These are phyloP conservation scores for Rhizoclosmatium sp. DNA, from an alignment of 192 early-diverging fungal species.

Conservation along the genomic window DNA sequence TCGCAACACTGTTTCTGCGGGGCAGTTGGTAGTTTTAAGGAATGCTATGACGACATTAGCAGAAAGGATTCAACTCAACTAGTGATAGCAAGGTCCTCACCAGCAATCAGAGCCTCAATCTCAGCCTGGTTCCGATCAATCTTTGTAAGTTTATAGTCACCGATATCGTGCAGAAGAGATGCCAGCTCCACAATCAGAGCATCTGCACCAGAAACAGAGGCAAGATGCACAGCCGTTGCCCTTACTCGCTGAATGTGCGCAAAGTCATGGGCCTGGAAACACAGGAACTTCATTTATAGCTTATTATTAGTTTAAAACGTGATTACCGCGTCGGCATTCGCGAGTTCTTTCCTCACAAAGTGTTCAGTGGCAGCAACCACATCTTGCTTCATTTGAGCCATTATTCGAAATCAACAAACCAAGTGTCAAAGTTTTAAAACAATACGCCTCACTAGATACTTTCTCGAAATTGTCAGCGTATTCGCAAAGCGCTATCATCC, in stretches of 20 bases:
- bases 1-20: neutral
- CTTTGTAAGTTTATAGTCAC: slow-evolving; percentile 37
- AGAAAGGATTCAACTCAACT: neutral
- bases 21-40: neutral
- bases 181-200: slow-evolving; percentile 29
- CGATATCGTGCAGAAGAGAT: slow-evolving; percentile 44
- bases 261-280: slow-evolving; percentile 39
- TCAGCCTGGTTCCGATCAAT: neutral
- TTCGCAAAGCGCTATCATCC: neutral
- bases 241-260: slow-evolving; percentile 38
- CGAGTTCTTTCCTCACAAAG: neutral
- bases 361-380: neutral
- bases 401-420: too few species aligned
- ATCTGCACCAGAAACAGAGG: neutral
- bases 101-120: neutral
- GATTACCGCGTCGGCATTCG: slow-evolving; percentile 6
- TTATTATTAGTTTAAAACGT: neutral
- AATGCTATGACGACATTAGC: neutral
- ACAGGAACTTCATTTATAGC: neutral
- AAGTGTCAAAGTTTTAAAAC: too few species aligned
- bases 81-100: neutral
- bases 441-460: too few species aligned
- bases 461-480: neutral
- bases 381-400: neutral
- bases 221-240: slow-evolving; percentile 26